Percentiles rank a stretch among this genome's conserved stretches.
phyloP scores from a whole-genome alignment of 2,329 filamentous ascomycete species.

The Daldinia sp. region DNA sequence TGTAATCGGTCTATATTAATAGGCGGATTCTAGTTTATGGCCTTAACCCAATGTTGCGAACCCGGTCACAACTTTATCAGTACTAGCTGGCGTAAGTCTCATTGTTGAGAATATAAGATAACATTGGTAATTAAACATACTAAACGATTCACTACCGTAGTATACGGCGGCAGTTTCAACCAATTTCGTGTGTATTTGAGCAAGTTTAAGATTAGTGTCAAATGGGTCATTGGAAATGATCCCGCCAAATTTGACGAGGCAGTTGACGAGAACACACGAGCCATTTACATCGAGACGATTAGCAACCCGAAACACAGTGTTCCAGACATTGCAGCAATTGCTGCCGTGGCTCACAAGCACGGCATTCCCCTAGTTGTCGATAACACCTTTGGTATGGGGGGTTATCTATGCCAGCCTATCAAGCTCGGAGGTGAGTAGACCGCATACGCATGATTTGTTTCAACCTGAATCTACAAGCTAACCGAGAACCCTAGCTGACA shows the following conservation, averaged over 20 bases:
- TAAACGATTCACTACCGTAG: conserved; percentile 27
- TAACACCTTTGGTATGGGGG: conserved; percentile 77
- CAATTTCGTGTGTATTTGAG: conserved; percentile 50
- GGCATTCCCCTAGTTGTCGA: conserved; percentile 58
- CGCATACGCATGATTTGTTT: not conserved
- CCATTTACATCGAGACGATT: conserved; percentile 47
- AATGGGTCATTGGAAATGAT: conserved; percentile 48
- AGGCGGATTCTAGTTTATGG: conserved; percentile 45
- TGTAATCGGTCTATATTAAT: conserved; percentile 10
- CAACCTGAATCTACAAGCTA: conserved; percentile 14
- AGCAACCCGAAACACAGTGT: conserved; percentile 53
- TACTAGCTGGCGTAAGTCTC: conserved; percentile 47
- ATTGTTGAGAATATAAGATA: not conserved
- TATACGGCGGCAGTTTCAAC: conserved; percentile 51
- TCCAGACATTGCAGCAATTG: conserved; percentile 73
- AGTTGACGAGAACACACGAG: conserved; percentile 45
- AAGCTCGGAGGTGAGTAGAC: conserved; percentile 60
- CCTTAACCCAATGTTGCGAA: conserved; percentile 48
- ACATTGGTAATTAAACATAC: not conserved
- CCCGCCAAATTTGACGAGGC: conserved; percentile 44
- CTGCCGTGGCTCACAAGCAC: conserved; percentile 62
- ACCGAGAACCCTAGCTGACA: conserved; percentile 59
- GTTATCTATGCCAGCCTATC: conserved; percentile 72
- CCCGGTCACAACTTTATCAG: conserved; percentile 50
- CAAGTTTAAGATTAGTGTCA: conserved; percentile 50